Conservation (phyloP, 176 grass and related monocot species). For the Hordeum marinum region DNA sequence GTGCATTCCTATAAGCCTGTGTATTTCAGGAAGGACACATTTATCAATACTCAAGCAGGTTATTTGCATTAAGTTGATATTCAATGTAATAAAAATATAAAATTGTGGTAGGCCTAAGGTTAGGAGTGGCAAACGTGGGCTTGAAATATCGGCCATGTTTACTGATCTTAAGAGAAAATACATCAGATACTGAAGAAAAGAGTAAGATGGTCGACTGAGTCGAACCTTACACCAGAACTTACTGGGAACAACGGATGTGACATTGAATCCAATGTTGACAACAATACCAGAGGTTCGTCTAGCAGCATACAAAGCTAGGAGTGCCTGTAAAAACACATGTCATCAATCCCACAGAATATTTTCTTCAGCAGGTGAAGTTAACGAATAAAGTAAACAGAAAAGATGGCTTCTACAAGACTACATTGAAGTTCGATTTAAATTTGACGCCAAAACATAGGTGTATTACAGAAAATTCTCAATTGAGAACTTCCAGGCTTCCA, state of each 20-base stretch:
- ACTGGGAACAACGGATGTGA: slow-evolving; percentile 83
- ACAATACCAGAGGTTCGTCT: slow-evolving; percentile 79
- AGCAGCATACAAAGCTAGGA: slow-evolving; percentile 88
- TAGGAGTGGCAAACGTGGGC: not conserved
- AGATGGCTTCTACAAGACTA: not conserved
- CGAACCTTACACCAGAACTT: slow-evolving; percentile 12
- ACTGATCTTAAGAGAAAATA: not conserved
- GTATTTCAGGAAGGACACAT: not conserved
- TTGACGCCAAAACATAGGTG: not conserved
- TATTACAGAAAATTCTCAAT: not conserved
- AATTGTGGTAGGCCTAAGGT: not conserved
- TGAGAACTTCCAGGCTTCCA: not conserved
- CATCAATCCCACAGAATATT: not conserved
- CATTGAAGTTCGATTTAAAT: not conserved
- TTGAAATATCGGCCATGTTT: not conserved
- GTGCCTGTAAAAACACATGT: slow-evolving; percentile 55
- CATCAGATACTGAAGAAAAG: not conserved
- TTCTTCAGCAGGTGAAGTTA: not conserved
- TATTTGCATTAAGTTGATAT: not conserved
- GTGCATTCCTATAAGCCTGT: not conserved
- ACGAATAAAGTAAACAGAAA: slow-evolving; percentile 6
- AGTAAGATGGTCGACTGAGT: not conserved
- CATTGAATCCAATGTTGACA: slow-evolving; percentile 94
- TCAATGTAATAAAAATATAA: not conserved
- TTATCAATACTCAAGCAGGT: not conserved